phyloP scores from a whole-genome alignment of 2,329 filamentous ascomycete species.

The Colletotrichum viniferum region DNA sequence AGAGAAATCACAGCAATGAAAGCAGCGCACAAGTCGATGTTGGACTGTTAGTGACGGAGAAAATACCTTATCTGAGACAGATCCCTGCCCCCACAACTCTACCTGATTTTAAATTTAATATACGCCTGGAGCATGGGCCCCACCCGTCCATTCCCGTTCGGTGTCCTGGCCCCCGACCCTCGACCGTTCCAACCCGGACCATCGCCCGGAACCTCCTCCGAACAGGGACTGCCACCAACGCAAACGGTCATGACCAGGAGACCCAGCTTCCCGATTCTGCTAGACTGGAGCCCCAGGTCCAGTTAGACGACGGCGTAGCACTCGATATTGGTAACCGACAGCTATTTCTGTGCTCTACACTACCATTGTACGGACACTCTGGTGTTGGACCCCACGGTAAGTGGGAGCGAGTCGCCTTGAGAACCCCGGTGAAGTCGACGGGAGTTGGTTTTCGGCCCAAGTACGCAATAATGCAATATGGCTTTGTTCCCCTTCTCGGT shows the following conservation, averaged over 20 bases:
- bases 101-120: conserved; percentile 12
- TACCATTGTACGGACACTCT: not conserved
- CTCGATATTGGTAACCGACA: not conserved
- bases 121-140: not conserved
- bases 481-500: not conserved
- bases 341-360: not conserved
- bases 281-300: not conserved
- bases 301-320: not conserved
- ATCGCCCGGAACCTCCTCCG: not conserved
- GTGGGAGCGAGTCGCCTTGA: not conserved
- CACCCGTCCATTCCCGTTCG: not conserved
- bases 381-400: not conserved
- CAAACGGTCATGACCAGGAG: not conserved
- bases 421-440: not conserved
- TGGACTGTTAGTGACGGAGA: not conserved
- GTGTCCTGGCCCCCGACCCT: not conserved
- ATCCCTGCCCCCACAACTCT: not conserved
- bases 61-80: conserved; percentile 12
- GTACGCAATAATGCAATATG: not conserved
- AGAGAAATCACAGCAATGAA: not conserved
- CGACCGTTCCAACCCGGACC: not conserved
- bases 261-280: not conserved
- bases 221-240: conserved; percentile 6
- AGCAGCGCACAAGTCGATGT: not conserved
- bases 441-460: not conserved